Base-by-base conservation (phyloP, 2,329 filamentous ascomycete species). In the Ophiostoma sp. region DNA sequence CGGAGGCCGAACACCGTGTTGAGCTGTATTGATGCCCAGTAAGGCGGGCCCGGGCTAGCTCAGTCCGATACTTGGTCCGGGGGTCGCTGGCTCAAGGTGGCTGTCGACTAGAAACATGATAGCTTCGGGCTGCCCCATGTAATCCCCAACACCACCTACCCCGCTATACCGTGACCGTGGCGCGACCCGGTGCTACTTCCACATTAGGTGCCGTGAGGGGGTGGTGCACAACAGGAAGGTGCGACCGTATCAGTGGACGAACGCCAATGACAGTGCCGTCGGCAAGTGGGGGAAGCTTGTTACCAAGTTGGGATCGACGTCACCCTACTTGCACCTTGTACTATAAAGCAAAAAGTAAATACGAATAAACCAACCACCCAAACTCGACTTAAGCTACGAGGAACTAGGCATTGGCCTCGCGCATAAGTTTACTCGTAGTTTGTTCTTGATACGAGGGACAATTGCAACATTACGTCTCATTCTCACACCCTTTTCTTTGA, bases 31-130 rank as follows among this genome's bases (percentile, higher is more conserved):
- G 55, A 60, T 38, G 55, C 7, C 55, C 55, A 36, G 18, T 18
- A 55, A 5, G 55, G 12, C 55, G 55, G 55, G 55, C 8, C 11
- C 55, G 55, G 55, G 55, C n/a, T 60, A 60, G 55, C 27, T 60
- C 55, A 40, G 14, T 60, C 55, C 55, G 55, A 60, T 60, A 60
- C 55, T 60, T 60, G 27, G 9, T 60, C 55, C 55, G 55, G 27
- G 36, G 4, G 55, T 12, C 6, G 55, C 11, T 16, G 6, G 14
- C 36, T 7, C 55, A 60, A 12, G 27, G 55, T 38, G 27, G 9
- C 11, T 60, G 55, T 14, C 55, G 27, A 60, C 55, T 60, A 6
- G 27, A 27, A 52, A 36, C 14, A 27, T 0, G 49, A 38, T 11
- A 60, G 55, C 12, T 16, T 60, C 55, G 55, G 55, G 55, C 42